Conservation (phyloP, 1,139 yeast genomes). For the Scheffersomyces titani region DNA sequence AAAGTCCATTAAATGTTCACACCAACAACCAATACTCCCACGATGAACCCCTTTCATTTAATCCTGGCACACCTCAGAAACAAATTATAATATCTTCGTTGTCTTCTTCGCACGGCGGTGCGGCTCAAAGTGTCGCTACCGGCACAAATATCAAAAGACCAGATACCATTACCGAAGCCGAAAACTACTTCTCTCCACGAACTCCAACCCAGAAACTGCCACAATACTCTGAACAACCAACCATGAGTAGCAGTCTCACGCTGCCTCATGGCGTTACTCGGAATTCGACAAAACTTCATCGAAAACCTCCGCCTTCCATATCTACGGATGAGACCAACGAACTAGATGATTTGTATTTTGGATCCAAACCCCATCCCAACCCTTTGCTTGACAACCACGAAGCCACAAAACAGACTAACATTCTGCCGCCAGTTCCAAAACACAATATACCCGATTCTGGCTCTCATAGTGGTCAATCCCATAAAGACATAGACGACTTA, state of each 20-base stretch:
- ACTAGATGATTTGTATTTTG: background rate
- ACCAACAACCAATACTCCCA: background rate
- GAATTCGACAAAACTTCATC: slow-evolving; percentile 6
- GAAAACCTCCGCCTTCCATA: slow-evolving; percentile 26
- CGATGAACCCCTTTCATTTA: background rate
- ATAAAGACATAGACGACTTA: slow-evolving; percentile 14
- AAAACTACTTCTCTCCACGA: background rate
- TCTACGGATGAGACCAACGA: background rate
- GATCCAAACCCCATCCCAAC: background rate
- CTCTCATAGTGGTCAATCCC: background rate
- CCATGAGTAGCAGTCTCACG: background rate
- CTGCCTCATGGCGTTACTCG: background rate
- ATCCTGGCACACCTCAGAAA: background rate
- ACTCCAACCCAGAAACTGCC: background rate
- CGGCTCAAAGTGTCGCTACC: background rate
- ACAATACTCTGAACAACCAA: background rate
- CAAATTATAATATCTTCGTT: background rate
- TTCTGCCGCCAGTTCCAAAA: background rate
- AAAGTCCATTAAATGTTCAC: background rate
- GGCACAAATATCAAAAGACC: background rate
- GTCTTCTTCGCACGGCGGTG: background rate
- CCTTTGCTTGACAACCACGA: background rate
- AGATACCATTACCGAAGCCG: background rate
- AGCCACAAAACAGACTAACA: background rate
- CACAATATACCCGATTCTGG: background rate